Conservation (phyloP, 306 rosid genomes). For the Cucurbita maxima region DNA sequence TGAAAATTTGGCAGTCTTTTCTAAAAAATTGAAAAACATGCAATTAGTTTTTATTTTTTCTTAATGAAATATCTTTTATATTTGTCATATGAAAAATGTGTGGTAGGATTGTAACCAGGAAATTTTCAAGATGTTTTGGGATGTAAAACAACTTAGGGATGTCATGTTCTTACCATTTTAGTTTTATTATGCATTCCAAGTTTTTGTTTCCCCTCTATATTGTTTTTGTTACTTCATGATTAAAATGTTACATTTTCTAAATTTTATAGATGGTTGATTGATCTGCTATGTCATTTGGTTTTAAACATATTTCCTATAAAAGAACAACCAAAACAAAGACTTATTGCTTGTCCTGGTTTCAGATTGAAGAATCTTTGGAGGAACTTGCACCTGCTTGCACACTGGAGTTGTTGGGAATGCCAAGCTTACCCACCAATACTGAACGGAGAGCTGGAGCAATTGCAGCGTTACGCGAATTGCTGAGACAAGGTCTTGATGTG, state of each 20-base stretch:
- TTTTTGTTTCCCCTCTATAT: neutral
- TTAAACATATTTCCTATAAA: neutral
- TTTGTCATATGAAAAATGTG: too few relatives aligned
- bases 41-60: too few relatives aligned
- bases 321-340: neutral
- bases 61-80: too few relatives aligned
- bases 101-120: neutral
- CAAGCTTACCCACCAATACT: constrained; percentile 50
- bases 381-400: constrained; percentile 98
- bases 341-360: constrained; percentile 4
- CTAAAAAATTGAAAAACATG: too few relatives aligned
- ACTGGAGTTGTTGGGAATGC: constrained; percentile 67
- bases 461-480: constrained; percentile 81
- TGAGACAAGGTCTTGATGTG: constrained; percentile 89
- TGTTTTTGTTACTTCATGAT: neutral
- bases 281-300: neutral
- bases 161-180: neutral
- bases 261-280: neutral
- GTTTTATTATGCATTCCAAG: neutral
- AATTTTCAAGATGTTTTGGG: neutral
- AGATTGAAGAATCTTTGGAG: constrained; percentile 98
- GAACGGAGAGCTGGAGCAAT: constrained; percentile 85
- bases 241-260: neutral
- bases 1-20: too few relatives aligned
- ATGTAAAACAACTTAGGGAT: neutral